These are phyloP conservation scores for Fomitopsis pinicola DNA, from an alignment of 1,284 basidiomycete species.

Conservation along the genomic window DNA sequence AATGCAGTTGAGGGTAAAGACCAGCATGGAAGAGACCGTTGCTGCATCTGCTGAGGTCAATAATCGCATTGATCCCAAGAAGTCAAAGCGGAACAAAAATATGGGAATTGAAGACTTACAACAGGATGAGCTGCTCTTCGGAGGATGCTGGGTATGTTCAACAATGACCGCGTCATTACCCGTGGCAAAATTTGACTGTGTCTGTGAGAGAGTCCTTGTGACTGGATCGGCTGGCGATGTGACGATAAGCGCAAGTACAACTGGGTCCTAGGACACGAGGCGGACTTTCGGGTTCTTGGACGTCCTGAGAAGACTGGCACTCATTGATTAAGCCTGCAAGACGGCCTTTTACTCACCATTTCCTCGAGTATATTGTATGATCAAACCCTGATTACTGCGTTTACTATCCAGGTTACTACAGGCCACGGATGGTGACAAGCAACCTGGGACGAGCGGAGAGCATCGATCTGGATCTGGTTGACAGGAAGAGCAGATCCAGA, in stretches of 20 bases:
- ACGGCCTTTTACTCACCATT: no score
- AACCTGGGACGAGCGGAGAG: no score
- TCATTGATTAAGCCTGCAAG: no score
- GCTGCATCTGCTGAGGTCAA: slow-evolving; percentile 63
- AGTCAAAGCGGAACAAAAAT: not conserved
- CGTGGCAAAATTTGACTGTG: slow-evolving; percentile 73
- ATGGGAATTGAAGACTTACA: slow-evolving; percentile 39
- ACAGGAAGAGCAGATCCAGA: no score
- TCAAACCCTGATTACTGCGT: no score
- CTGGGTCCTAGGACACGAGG: not conserved
- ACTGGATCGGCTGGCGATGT: slow-evolving; percentile 43
- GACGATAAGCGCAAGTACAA: not conserved
- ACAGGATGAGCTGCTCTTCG: slow-evolving; percentile 69
- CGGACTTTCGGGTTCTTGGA: slow-evolving; percentile 52
- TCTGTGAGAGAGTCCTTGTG: slow-evolving; percentile 61
- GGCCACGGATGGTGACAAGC: no score
- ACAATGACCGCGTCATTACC: slow-evolving; percentile 54
- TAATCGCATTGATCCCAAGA: slow-evolving; percentile 33
- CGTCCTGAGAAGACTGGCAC: not conserved
- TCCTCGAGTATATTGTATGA: no score
- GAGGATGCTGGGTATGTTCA: slow-evolving; percentile 50
- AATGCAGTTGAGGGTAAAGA: slow-evolving; percentile 72
- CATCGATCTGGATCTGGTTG: no score
- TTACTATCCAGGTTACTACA: no score
- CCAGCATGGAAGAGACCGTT: slow-evolving; percentile 58